Conservation (phyloP, 225 moss, liverwort and hornwort species). For the Climacium dendroides region DNA sequence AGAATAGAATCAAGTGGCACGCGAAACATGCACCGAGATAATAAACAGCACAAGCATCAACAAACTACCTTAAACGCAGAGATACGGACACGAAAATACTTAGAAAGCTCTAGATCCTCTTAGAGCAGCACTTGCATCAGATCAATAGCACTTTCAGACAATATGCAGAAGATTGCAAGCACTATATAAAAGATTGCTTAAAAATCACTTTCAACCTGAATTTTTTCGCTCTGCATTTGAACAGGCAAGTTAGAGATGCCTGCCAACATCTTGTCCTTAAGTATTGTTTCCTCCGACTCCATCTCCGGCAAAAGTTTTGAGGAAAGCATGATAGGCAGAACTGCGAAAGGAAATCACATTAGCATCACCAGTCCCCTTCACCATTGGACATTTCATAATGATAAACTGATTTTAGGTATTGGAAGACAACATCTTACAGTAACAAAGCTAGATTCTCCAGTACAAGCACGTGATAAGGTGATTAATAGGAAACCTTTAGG, state of each 20-base stretch:
- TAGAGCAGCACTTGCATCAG: neutral
- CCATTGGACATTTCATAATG: neutral
- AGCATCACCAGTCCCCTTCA: neutral
- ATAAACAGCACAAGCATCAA: neutral
- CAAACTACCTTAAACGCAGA: neutral
- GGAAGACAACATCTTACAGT: neutral
- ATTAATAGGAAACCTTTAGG: neutral
- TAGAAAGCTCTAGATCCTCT: neutral
- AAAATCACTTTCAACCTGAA: slow-evolving; percentile 41
- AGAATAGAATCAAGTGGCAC: neutral
- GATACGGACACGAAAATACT: neutral
- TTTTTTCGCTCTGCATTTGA: slow-evolving; percentile 65
- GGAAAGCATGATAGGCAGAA: slow-evolving; percentile 92
- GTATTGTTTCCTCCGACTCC: slow-evolving; percentile 69
- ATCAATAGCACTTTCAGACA: neutral
- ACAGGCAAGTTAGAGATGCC: slow-evolving; percentile 53
- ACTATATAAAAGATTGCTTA: neutral
- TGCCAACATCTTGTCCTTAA: slow-evolving; percentile 69
- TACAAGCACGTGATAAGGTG: neutral
- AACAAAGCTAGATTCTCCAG: neutral
- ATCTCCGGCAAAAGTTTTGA: slow-evolving; percentile 96
- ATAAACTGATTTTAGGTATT: neutral
- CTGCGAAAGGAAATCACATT: slow-evolving; percentile 31
- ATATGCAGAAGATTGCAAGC: neutral
- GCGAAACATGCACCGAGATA: neutral